phyloP scores from a whole-genome alignment of 2,329 filamentous ascomycete species.

The Pseudogymnoascus sp. region DNA sequence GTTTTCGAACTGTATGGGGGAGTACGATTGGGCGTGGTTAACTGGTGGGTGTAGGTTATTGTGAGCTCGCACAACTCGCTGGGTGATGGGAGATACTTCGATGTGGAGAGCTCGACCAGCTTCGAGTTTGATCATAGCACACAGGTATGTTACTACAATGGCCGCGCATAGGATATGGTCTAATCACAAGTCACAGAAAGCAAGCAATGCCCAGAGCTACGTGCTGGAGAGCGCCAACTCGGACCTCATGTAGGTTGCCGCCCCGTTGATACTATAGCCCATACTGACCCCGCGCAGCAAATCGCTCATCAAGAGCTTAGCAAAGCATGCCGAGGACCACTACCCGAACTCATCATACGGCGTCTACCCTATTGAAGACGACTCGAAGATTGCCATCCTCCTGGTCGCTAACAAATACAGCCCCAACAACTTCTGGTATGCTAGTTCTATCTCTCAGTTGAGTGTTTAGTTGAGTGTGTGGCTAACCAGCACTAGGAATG shows the following conservation, averaged over 20 bases:
- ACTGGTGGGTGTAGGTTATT: conserved; percentile 48
- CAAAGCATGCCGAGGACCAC: conserved; percentile 75
- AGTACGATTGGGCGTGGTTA: not conserved
- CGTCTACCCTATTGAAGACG: conserved; percentile 72
- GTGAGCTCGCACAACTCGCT: conserved; percentile 82
- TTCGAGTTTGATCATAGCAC: conserved; percentile 82
- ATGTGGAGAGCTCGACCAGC: conserved; percentile 78
- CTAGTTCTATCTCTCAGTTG: not conserved
- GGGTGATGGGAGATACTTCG: conserved; percentile 78
- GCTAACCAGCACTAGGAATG: conserved; percentile 57
- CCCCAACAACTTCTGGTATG: conserved; percentile 92
- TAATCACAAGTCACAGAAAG: conserved; percentile 51
- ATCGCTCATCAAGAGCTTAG: conserved; percentile 72
- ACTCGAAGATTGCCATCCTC: conserved; percentile 69
- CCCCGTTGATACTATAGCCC: not conserved
- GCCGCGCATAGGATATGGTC: not conserved
- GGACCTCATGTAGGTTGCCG: conserved; percentile 64
- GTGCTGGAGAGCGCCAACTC: conserved; percentile 67
- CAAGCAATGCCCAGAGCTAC: conserved; percentile 74
- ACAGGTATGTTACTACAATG: conserved; percentile 45
- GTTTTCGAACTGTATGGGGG: conserved; percentile 16
- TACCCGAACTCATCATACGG: conserved; percentile 76
- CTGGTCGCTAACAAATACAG: conserved; percentile 96
- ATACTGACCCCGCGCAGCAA: conserved; percentile 47
- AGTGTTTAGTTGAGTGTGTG: not conserved